Evolutionary conservation across 495 filamentous ascomycete species (phyloP).

Genomic region (Xylaria intraflava): DNA sequence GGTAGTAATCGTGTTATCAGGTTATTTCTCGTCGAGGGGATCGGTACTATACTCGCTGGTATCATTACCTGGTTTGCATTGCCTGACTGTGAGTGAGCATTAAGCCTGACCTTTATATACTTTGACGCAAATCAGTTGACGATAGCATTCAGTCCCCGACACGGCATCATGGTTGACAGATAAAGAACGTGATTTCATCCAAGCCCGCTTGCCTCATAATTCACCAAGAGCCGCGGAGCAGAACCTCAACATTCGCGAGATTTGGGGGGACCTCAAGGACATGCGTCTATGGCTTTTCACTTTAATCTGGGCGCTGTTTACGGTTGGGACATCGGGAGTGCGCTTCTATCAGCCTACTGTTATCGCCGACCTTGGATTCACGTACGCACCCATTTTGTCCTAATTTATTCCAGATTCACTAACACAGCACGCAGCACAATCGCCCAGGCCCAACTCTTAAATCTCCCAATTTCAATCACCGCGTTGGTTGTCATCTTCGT

Average conservation of each 20-base stretch:
- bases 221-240: constrained; percentile 32
- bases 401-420: background rate
- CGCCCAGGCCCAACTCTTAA: constrained; percentile 34
- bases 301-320: constrained; percentile 36
- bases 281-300: constrained; percentile 32
- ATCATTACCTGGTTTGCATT: constrained; percentile 31
- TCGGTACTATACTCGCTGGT: constrained; percentile 32
- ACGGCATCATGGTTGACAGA: constrained; percentile 36
- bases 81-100: constrained; percentile 33
- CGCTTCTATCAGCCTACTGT: constrained; percentile 40
- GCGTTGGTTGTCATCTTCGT: constrained; percentile 33
- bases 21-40: constrained; percentile 35
- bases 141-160: constrained; percentile 28
- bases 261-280: constrained; percentile 29
- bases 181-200: constrained; percentile 36
- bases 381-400: constrained; percentile 22
- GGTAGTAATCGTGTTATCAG: constrained; percentile 11
- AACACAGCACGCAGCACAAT: constrained; percentile 23
- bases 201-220: constrained; percentile 36
- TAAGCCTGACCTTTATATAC: no score
- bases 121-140: background rate
- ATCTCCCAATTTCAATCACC: constrained; percentile 32
- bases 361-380: constrained; percentile 38
- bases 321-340: constrained; percentile 37
- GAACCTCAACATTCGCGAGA: constrained; percentile 32